Evolutionary conservation across 495 filamentous ascomycete genomes (phyloP).

Genomic region (Aspergillus avenaceus): DNA sequence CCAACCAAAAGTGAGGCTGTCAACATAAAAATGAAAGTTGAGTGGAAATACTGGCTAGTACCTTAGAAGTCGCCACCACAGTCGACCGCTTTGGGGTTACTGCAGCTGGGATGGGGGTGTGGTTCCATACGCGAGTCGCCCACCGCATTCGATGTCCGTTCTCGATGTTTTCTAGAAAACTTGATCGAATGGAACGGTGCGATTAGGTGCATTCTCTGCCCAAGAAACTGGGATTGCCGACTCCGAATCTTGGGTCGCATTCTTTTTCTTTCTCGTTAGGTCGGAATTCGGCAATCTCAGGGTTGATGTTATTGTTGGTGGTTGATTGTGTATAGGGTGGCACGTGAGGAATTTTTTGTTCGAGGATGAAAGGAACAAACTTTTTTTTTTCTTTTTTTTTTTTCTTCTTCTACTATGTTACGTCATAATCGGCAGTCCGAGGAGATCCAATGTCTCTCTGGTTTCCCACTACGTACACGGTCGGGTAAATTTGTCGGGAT

Average conservation of each 20-base stretch:
- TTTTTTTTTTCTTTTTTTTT: neutral
- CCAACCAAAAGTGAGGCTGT: neutral
- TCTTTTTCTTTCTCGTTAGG: no score
- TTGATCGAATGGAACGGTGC: constrained; percentile 17
- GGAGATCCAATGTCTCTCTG: constrained; percentile 3
- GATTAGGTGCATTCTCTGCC: constrained; percentile 8
- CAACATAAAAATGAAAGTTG: neutral
- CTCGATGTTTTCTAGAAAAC: constrained; percentile 32
- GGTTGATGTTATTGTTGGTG: no score
- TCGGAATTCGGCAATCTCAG: neutral
- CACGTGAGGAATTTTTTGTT: no score
- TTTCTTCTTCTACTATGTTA: neutral
- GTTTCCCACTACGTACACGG: no score
- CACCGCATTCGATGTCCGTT: constrained; percentile 19
- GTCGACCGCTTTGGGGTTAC: neutral
- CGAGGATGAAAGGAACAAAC: no score
- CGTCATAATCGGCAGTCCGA: constrained; percentile 8
- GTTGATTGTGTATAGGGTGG: no score
- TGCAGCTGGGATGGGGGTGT: neutral
- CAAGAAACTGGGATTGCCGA: neutral
- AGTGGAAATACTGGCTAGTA: constrained; percentile 16
- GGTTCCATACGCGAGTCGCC: neutral
- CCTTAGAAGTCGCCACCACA: constrained; percentile 7
- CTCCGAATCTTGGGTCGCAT: neutral
- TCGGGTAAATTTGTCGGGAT: constrained; percentile 8